Conservation (phyloP, 164 flowering plant species). For the Chimonanthus praecox region DNA sequence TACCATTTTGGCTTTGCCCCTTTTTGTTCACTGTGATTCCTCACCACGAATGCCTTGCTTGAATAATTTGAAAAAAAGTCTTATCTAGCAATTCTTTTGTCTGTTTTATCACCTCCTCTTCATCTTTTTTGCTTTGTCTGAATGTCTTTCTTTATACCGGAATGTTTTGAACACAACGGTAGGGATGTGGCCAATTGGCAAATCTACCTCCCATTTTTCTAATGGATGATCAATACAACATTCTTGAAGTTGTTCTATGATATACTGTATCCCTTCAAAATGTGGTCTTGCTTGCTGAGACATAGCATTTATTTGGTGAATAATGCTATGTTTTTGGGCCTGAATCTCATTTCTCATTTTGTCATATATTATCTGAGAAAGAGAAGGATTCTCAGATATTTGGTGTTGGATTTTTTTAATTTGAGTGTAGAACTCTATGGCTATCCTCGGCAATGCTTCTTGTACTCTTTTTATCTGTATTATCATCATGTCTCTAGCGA, state of each 20-base stretch:
- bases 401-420: neutral
- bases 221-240: neutral
- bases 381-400: neutral
- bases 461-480: neutral
- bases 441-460: neutral
- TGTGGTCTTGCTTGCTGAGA: neutral
- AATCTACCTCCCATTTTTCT: neutral
- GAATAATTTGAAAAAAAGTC: neutral
- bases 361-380: neutral
- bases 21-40: neutral
- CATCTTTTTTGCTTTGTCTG: neutral
- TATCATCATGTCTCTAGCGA: neutral
- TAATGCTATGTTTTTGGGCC: neutral
- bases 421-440: neutral
- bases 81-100: neutral
- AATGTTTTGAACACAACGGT: neutral
- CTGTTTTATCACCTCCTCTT: neutral
- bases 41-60: neutral
- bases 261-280: neutral
- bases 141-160: neutral
- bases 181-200: neutral
- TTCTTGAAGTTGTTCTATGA: neutral
- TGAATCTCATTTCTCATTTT: neutral
- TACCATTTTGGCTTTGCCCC: neutral
- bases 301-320: neutral